Percentiles rank a stretch among this genome's conserved stretches.
phyloP scores from a whole-genome alignment of 2,329 filamentous ascomycete species.

The Elsinoe arachidis region DNA sequence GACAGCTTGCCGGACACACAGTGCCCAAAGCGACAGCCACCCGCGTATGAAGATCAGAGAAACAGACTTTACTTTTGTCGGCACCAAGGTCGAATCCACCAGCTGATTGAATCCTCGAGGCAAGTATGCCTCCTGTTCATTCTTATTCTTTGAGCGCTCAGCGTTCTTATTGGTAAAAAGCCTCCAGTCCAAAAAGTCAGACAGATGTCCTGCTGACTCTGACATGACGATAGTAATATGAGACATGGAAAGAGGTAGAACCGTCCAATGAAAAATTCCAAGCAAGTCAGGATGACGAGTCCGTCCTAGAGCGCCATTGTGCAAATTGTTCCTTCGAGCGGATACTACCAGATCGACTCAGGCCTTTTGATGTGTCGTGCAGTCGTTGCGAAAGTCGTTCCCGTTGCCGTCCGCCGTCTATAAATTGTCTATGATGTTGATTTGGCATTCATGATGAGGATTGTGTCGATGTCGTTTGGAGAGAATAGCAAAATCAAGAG shows the following conservation, averaged over 20 bases:
- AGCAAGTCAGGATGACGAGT: not conserved
- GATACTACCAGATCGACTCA: constrained; percentile 11
- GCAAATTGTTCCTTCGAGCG: constrained; percentile 5
- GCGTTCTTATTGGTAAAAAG: not conserved
- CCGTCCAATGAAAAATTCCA: not conserved
- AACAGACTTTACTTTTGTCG: constrained; percentile 1
- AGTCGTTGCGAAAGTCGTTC: constrained; percentile 10
- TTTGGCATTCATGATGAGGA: not conserved
- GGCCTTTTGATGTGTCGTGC: constrained; percentile 9
- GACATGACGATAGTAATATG: not conserved
- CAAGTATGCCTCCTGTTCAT: not conserved
- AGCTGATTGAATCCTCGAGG: not conserved
- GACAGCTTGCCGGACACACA: not conserved
- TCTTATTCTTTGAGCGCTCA: not conserved
- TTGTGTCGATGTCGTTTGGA: not conserved
- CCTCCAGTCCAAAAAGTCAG: not conserved
- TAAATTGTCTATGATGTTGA: constrained; percentile 10
- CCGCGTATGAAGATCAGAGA: not conserved
- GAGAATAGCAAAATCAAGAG: not conserved
- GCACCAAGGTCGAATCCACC: not conserved
- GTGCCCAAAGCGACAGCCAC: not conserved
- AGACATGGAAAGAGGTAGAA: constrained; percentile 7
- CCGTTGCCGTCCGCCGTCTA: constrained; percentile 14
- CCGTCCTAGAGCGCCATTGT: not conserved
- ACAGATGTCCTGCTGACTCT: not conserved